Evolutionary conservation across 257 asterid genomes (phyloP).

Genomic region (Gardenia jasminoides): DNA sequence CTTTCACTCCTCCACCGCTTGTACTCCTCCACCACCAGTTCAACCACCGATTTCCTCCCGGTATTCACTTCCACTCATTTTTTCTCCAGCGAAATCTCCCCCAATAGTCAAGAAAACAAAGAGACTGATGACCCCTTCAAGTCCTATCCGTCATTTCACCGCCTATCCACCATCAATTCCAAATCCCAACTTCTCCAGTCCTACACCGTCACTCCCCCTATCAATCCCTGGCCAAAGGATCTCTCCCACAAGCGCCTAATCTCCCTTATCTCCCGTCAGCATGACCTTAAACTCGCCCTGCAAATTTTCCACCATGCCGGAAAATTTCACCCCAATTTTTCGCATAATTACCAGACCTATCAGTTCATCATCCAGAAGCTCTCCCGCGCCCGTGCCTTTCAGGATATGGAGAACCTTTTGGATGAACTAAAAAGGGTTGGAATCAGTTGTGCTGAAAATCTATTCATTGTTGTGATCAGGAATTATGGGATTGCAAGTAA

Average conservation of each 20-base stretch:
- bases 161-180: constrained; percentile 50
- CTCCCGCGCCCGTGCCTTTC: constrained; percentile 63
- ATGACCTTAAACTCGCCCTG: constrained; percentile 67
- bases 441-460: constrained; percentile 57
- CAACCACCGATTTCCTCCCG: not conserved
- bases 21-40: not conserved
- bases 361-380: constrained; percentile 71
- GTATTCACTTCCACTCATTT: constrained; percentile 5
- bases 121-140: constrained; percentile 20
- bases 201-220: constrained; percentile 76
- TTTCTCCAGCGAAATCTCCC: constrained; percentile 32
- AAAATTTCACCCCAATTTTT: constrained; percentile 58
- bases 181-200: constrained; percentile 58
- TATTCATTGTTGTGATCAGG: constrained; percentile 62
- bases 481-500: constrained; percentile 78
- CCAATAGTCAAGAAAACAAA: not conserved
- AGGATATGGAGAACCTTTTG: constrained; percentile 53
- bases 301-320: constrained; percentile 80
- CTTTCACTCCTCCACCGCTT: not conserved
- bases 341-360: constrained; percentile 68
- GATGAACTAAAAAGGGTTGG: constrained; percentile 39
- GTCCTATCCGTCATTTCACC: constrained; percentile 31
- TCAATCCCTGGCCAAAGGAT: constrained; percentile 82
- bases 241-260: constrained; percentile 63
- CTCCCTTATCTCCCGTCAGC: constrained; percentile 60